phyloP scores from a whole-genome alignment of 2,329 filamentous ascomycete species.

The Fonsecaea erecta region DNA sequence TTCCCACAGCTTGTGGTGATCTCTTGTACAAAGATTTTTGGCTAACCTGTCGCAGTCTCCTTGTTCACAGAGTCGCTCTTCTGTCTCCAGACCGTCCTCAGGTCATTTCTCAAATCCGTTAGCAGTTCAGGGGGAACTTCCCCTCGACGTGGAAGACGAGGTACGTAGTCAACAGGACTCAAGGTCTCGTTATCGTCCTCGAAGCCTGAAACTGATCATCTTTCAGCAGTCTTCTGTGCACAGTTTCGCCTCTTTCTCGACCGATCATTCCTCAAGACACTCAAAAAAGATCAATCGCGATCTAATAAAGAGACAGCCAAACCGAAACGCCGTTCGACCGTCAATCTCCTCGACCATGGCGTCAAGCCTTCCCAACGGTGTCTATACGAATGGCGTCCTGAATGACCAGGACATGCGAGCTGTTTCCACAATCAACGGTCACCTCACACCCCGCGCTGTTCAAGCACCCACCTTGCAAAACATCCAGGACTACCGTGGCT shows the following conservation, averaged over 20 bases:
- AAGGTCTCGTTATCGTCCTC: background rate
- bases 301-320: background rate
- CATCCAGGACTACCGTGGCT: background rate
- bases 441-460: background rate
- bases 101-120: background rate
- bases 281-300: background rate
- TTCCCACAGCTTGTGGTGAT: background rate
- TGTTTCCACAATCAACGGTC: background rate
- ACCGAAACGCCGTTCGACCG: background rate
- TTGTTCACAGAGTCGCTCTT: background rate
- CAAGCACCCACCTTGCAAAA: conserved; percentile 1
- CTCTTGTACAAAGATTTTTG: background rate
- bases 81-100: conserved; percentile 1
- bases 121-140: background rate
- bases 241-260: conserved; percentile 1
- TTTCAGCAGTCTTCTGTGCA: background rate
- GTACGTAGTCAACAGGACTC: background rate
- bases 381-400: conserved; percentile 3
- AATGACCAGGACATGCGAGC: background rate
- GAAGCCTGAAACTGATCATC: background rate
- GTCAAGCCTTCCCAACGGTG: conserved; percentile 5
- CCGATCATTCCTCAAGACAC: conserved; percentile 6
- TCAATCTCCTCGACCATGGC: conserved; percentile 1
- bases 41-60: background rate
- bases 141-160: conserved; percentile 3